Conservation (phyloP, 164 flowering plant genomes). For the Vitis amurensis region DNA sequence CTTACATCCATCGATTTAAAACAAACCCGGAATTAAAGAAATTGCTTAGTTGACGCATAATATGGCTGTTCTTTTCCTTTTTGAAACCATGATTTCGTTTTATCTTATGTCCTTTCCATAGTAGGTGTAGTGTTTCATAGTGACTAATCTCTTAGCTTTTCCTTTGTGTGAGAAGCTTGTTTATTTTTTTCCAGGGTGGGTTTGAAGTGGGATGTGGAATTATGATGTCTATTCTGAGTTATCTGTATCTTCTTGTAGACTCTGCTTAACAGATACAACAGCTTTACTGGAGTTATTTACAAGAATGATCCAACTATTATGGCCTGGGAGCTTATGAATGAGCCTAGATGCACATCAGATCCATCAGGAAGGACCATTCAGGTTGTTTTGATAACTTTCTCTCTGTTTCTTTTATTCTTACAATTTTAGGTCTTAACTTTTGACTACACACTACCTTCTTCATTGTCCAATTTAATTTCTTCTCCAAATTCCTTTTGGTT, state of each 20-base stretch:
- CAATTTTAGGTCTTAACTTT: neutral
- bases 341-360: constrained; percentile 83
- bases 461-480: neutral
- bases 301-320: constrained; percentile 88
- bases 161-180: too few relatives aligned
- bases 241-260: constrained; percentile 35
- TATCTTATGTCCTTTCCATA: neutral
- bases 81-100: neutral
- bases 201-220: neutral
- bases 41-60: neutral
- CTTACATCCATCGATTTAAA: too few relatives aligned
- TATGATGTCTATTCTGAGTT: constrained; percentile 3
- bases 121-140: neutral
- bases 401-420: neutral
- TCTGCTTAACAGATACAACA: constrained; percentile 67
- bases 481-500: too few relatives aligned
- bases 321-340: constrained; percentile 99
- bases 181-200: too few relatives aligned
- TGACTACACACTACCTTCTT: too few relatives aligned
- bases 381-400: constrained; percentile 27
- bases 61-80: neutral
- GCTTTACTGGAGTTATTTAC: constrained; percentile 59
- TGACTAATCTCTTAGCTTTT: too few relatives aligned
- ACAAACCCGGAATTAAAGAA: neutral
- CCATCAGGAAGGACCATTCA: constrained; percentile 78